Evolutionary conservation across 2,329 filamentous ascomycete genomes (phyloP).

Genomic region (Talaromyces sp.): DNA sequence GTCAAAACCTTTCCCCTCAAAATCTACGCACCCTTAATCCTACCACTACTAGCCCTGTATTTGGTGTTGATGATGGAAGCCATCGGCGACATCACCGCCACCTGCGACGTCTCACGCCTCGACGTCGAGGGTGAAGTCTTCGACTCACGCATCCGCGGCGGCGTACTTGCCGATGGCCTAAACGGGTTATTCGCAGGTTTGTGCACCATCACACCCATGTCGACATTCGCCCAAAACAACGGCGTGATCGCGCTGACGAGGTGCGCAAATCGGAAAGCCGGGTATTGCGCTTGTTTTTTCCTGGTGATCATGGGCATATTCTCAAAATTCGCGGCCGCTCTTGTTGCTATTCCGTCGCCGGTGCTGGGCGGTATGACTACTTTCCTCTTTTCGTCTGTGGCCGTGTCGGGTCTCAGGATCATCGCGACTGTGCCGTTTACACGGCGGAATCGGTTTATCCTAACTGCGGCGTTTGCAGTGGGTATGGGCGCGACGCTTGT

Average conservation of each 20-base stretch:
- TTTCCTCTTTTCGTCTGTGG: slow-evolving; percentile 63
- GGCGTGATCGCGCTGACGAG: slow-evolving; percentile 64
- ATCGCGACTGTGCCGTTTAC: slow-evolving; percentile 60
- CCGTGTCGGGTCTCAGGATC: slow-evolving; percentile 62
- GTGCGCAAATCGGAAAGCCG: slow-evolving; percentile 64
- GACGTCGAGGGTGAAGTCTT: slow-evolving; percentile 61
- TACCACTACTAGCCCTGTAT: slow-evolving; percentile 54
- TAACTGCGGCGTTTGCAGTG: slow-evolving; percentile 57
- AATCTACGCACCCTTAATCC: slow-evolving; percentile 61
- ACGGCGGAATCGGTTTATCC: slow-evolving; percentile 61
- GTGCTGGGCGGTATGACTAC: slow-evolving; percentile 50
- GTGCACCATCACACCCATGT: slow-evolving; percentile 64
- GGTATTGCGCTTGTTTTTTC: slow-evolving; percentile 62
- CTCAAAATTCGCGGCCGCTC: slow-evolving; percentile 64
- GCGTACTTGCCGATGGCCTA: slow-evolving; percentile 62
- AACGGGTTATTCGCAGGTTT: slow-evolving; percentile 60
- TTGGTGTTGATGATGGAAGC: slow-evolving; percentile 65
- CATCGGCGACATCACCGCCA: slow-evolving; percentile 64
- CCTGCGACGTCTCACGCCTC: slow-evolving; percentile 60
- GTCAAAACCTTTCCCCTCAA: slow-evolving; percentile 62
- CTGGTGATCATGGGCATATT: slow-evolving; percentile 66
- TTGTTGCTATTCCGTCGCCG: slow-evolving; percentile 58
- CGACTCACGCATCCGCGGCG: slow-evolving; percentile 65
- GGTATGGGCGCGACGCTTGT: slow-evolving; percentile 52
- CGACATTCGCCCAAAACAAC: slow-evolving; percentile 65